Conservation (phyloP, 116 monocot genomes). For the Zostera marina region DNA sequence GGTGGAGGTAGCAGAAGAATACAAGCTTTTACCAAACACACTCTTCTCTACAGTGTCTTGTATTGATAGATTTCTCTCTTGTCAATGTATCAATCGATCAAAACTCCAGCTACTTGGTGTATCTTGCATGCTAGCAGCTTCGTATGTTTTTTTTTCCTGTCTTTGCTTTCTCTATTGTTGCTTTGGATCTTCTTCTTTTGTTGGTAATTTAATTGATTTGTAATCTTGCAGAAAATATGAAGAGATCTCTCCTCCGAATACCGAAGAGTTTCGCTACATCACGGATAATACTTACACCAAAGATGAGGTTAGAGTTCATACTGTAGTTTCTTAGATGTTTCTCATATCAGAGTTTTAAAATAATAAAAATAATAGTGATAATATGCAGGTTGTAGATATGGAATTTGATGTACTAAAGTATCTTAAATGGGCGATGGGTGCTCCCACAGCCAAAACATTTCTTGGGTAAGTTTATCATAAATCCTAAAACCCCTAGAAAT, state of each 20-base stretch:
- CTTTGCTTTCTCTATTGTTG: background rate
- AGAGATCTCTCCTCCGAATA: conserved; percentile 55
- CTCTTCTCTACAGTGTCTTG: conserved; percentile 58
- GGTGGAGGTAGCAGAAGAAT: conserved; percentile 72
- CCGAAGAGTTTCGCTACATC: conserved; percentile 61
- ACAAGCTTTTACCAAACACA: conserved; percentile 47
- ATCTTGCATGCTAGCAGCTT: conserved; percentile 56
- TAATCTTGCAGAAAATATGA: conserved; percentile 63
- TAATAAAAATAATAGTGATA: background rate
- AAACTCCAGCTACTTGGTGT: conserved; percentile 81
- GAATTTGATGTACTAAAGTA: conserved; percentile 48
- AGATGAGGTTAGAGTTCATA: conserved; percentile 37
- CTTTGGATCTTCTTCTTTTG: background rate
- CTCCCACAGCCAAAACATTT: conserved; percentile 65
- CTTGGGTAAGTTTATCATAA: conserved; percentile 15
- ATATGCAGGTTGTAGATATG: conserved; percentile 52
- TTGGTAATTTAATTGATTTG: background rate
- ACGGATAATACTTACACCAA: conserved; percentile 74
- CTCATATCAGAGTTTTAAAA: background rate
- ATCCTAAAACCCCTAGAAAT: too few relatives aligned
- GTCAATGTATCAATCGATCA: conserved; percentile 27
- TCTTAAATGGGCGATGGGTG: conserved; percentile 70
- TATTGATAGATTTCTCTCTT: conserved; percentile 64
- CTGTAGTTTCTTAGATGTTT: background rate
- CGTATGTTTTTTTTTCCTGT: conserved; percentile 28